Percentiles rank a stretch among this genome's conserved stretches.
These are phyloP conservation scores for Juglanconis oblonga DNA, from an alignment of 2,329 filamentous ascomycete species.

Conservation along the genomic window DNA sequence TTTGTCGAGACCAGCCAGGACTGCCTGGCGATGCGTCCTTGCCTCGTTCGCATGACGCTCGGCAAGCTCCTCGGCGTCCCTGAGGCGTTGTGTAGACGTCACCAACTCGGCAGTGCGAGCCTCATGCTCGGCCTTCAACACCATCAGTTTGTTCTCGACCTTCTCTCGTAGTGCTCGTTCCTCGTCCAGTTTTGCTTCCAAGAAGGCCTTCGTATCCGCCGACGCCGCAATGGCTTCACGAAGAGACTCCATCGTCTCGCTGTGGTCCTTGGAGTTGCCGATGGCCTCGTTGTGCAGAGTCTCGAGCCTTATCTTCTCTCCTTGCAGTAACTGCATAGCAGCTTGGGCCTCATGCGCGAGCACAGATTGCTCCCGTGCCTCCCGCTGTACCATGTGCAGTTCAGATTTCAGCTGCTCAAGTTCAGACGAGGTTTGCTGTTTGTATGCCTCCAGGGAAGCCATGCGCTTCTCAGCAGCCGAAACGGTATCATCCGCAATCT, in stretches of 20 bases:
- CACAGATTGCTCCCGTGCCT: conserved; percentile 78
- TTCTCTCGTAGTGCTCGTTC: conserved; percentile 74
- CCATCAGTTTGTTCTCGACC: conserved; percentile 72
- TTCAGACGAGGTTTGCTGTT: conserved; percentile 80
- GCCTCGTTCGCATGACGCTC: conserved; percentile 88
- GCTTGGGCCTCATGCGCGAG: conserved; percentile 73
- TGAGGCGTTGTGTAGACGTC: conserved; percentile 67
- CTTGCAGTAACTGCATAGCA: conserved; percentile 68
- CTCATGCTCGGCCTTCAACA: conserved; percentile 81
- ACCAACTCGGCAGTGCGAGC: conserved; percentile 75
- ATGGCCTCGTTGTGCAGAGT: conserved; percentile 65
- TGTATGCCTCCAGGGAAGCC: conserved; percentile 77
- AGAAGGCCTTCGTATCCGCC: conserved; percentile 67
- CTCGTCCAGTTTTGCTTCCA: conserved; percentile 81
- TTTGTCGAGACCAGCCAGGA: conserved; percentile 79
- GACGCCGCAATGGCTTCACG: conserved; percentile 77
- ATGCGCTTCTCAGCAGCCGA: conserved; percentile 80
- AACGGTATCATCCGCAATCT: conserved; percentile 84
- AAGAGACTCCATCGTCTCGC: conserved; percentile 69
- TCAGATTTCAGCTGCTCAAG: conserved; percentile 83
- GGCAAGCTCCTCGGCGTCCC: conserved; percentile 82
- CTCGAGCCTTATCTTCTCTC: conserved; percentile 81
- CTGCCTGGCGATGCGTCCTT: conserved; percentile 75
- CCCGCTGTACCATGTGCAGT: conserved; percentile 74
- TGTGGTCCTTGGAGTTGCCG: conserved; percentile 66